These are phyloP conservation scores for Chromera velia DNA, from an alignment of 73 alveolate genomes.

Conservation along the genomic window DNA sequence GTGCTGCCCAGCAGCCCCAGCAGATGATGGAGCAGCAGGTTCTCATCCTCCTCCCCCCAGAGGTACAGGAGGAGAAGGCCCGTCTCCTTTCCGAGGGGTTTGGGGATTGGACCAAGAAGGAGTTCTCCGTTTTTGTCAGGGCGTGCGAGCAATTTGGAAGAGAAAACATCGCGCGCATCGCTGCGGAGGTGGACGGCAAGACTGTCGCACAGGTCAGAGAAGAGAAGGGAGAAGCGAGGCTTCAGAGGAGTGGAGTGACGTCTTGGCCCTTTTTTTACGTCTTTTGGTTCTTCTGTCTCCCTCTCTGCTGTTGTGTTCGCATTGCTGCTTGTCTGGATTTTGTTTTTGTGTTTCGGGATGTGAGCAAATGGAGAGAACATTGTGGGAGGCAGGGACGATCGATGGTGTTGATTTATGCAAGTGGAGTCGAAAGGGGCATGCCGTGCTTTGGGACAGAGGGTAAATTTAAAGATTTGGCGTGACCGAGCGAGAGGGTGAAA, in stretches of 20 bases:
- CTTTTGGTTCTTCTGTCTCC: background rate
- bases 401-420: too few relatives aligned
- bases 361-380: background rate
- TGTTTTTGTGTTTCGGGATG: background rate
- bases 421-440: too few relatives aligned
- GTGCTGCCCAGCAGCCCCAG: too few relatives aligned
- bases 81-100: background rate
- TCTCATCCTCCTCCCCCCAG: background rate
- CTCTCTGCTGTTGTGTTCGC: background rate
- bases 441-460: too few relatives aligned
- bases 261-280: background rate
- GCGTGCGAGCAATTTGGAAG: background rate
- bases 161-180: background rate
- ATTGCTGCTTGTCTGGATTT: background rate
- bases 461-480: too few relatives aligned
- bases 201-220: background rate
- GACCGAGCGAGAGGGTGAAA: too few relatives aligned
- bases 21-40: background rate
- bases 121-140: background rate
- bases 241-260: too few relatives aligned
- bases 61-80: background rate
- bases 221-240: too few relatives aligned
- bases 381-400: background rate
- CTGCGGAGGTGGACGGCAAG: background rate
- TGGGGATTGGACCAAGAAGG: background rate